Conservation (phyloP, 192 early-diverging fungal genomes). For the Rhizoclosmatium globosum region DNA sequence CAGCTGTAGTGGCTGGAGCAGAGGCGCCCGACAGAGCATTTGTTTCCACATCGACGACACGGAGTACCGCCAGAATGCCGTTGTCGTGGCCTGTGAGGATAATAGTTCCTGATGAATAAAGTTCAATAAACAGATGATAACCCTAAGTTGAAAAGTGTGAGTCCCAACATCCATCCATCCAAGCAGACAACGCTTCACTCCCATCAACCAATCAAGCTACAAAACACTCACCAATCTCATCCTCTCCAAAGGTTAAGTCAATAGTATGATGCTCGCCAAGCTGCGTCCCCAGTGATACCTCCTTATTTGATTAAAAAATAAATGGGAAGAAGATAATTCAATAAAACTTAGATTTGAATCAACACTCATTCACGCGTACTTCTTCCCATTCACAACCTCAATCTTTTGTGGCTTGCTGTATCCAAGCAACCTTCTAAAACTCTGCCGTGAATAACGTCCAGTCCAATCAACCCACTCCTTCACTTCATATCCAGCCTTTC, state of each 20-base stretch:
- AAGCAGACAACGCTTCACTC: no score
- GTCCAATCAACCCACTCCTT: slow-evolving; percentile 19
- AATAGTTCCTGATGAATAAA: slow-evolving; percentile 82
- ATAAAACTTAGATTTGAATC: no score
- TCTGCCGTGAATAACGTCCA: slow-evolving; percentile 25
- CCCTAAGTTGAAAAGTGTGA: slow-evolving; percentile 42
- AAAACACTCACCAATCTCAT: slow-evolving; percentile 37
- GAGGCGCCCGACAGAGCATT: slow-evolving; percentile 49
- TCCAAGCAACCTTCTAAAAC: slow-evolving; percentile 8
- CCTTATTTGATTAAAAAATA: no score
- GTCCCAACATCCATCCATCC: neutral
- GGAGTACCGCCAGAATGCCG: slow-evolving; percentile 82
- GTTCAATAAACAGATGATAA: slow-evolving; percentile 62
- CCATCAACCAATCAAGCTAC: neutral
- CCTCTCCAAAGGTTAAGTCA: slow-evolving; percentile 90
- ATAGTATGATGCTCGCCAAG: slow-evolving; percentile 90
- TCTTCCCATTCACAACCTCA: neutral
- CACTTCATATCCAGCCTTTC: neutral
- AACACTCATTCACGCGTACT: neutral
- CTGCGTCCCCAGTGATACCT: slow-evolving; percentile 53
- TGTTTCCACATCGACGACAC: slow-evolving; percentile 85
- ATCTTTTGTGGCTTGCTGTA: slow-evolving; percentile 12
- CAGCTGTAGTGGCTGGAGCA: neutral
- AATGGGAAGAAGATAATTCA: no score
- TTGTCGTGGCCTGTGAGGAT: slow-evolving; percentile 92